These are phyloP conservation scores for Colletotrichum sp. DNA, from an alignment of 2,329 filamentous ascomycete genomes.

Conservation along the genomic window DNA sequence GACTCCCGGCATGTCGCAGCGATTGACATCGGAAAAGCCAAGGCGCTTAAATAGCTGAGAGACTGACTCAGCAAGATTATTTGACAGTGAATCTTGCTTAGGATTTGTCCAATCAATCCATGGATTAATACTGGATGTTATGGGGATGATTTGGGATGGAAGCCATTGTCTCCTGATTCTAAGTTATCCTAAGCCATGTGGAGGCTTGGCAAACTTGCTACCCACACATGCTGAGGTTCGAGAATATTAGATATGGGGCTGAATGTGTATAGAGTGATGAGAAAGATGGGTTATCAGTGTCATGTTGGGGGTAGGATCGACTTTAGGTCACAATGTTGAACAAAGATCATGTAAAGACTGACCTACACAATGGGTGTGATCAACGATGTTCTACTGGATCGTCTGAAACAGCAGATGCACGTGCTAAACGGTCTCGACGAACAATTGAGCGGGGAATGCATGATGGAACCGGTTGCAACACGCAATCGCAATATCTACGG, in stretches of 20 bases:
- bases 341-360: rapidly evolving
- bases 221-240: background rate
- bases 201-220: background rate
- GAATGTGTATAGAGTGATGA: background rate
- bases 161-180: background rate
- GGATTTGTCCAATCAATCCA: background rate
- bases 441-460: background rate
- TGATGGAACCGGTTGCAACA: background rate
- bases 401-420: background rate
- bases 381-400: background rate
- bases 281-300: background rate
- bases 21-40: background rate
- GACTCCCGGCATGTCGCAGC: background rate
- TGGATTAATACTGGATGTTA: background rate
- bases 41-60: background rate
- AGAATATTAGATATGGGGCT: background rate
- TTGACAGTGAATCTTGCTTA: background rate
- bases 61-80: background rate
- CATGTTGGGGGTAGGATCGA: rapidly evolving
- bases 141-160: background rate
- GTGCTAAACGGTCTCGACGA: background rate
- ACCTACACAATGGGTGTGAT: background rate
- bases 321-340: background rate
- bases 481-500: background rate
- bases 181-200: background rate